These are phyloP conservation scores for apple (Malus domestica) DNA, from an alignment of 306 rosid species.

Conservation along the genomic window ASM211411v1 NC_041802.1:21249501-21250000, in stretches of 20 bases:
- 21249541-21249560: too few species aligned
- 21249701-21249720: background rate
- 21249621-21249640: too few species aligned
- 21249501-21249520: conserved; percentile 5
- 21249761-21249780: background rate
- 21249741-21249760: background rate
- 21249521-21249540: background rate
- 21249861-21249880: background rate
- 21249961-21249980: background rate
- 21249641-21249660: too few species aligned
- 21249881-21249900: background rate
- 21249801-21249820: background rate
- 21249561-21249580: too few species aligned
- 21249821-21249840: background rate
- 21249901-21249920: too few species aligned
- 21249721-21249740: background rate
- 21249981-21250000: background rate
- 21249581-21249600: too few species aligned
- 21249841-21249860: background rate
- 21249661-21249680: background rate
- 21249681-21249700: background rate
- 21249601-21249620: too few species aligned
- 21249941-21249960: background rate
- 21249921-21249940: background rate
- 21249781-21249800: background rate